Percentiles rank a stretch among this genome's conserved stretches.
Conservation (phyloP, 306 rosid genomes). For the Oemleria cerasiformis region DNA sequence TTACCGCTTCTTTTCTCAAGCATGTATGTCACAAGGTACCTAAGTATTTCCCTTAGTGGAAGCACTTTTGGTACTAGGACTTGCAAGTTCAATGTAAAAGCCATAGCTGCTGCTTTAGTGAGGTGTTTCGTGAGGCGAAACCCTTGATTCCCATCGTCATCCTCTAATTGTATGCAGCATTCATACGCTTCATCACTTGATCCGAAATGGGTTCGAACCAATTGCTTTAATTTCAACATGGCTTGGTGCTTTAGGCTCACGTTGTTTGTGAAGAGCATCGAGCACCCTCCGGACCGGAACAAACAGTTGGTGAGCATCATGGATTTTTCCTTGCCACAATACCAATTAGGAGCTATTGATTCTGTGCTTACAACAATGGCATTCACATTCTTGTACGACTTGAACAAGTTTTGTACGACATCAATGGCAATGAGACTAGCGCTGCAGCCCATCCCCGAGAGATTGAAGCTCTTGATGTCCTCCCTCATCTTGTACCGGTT, state of each 20-base stretch:
- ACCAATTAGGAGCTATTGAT: slow-evolving; percentile 76
- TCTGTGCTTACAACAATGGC: slow-evolving; percentile 86
- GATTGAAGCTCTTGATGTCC: slow-evolving; percentile 59
- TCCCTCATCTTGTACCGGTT: slow-evolving; percentile 79
- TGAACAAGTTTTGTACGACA: slow-evolving; percentile 62
- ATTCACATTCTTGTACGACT: slow-evolving; percentile 33
- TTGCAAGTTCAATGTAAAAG: slow-evolving; percentile 58
- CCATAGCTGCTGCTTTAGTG: slow-evolving; percentile 58
- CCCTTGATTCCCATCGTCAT: slow-evolving; percentile 55
- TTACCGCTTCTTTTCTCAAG: background rate
- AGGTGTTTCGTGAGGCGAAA: slow-evolving; percentile 67
- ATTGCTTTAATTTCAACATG: slow-evolving; percentile 53
- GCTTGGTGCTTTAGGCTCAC: slow-evolving; percentile 38
- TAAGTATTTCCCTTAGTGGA: slow-evolving; percentile 52
- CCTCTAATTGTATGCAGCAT: slow-evolving; percentile 78
- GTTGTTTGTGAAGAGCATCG: slow-evolving; percentile 70
- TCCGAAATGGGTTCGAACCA: slow-evolving; percentile 65
- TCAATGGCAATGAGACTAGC: slow-evolving; percentile 72
- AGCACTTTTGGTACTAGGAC: slow-evolving; percentile 49
- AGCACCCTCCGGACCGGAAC: slow-evolving; percentile 72
- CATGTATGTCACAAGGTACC: slow-evolving; percentile 23
- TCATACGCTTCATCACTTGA: slow-evolving; percentile 69
- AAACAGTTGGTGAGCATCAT: slow-evolving; percentile 86
- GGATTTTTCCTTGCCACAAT: slow-evolving; percentile 56
- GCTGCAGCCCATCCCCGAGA: slow-evolving; percentile 91